Percentiles rank a stretch among this genome's conserved stretches.
Conservation (phyloP, 331 rosid genomes). For the Acacia concinna region DNA sequence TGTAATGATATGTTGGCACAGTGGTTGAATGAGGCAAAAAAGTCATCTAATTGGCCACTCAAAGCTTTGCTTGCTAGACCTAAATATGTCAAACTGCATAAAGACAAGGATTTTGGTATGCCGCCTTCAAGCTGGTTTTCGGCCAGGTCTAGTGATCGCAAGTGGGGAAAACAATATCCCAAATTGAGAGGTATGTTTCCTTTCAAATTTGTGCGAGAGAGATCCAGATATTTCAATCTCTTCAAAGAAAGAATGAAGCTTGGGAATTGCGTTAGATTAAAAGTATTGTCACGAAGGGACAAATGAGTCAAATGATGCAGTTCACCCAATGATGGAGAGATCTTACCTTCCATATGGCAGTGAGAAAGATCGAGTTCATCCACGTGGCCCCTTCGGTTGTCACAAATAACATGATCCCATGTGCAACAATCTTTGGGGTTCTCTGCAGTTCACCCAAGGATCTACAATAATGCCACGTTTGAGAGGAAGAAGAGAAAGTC, state of each 20-base stretch:
- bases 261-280: neutral
- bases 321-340: constrained; percentile 1
- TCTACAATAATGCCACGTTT: neutral
- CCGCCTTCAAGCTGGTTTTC: neutral
- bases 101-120: neutral
- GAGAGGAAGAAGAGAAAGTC: neutral
- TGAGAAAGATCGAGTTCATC: neutral
- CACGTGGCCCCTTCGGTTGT: neutral
- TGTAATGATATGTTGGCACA: neutral
- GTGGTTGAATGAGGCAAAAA: neutral
- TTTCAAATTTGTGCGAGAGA: neutral
- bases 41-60: neutral
- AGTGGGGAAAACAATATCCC: neutral
- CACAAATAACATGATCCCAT: neutral
- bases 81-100: neutral
- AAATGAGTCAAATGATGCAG: constrained; percentile 2
- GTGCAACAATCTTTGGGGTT: neutral
- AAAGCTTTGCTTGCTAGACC: neutral
- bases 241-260: neutral
- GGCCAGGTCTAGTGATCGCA: neutral
- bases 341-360: neutral
- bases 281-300: neutral
- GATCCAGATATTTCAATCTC: neutral
- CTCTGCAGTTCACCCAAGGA: neutral
- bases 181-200: neutral